Conservation (phyloP, 305 asterid species). For the Solanum hybrid region DNA sequence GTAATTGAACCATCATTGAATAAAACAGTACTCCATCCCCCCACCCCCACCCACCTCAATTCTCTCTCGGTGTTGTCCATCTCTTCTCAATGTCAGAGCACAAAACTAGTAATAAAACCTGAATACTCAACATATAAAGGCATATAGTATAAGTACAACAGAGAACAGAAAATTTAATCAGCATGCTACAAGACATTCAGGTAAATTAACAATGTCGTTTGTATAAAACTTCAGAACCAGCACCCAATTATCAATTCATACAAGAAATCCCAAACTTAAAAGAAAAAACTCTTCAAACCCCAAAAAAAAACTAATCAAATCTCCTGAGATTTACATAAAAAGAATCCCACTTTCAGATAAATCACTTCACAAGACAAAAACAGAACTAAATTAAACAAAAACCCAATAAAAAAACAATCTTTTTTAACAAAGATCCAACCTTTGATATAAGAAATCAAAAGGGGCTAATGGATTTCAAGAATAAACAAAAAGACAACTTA, state of each 20-base stretch:
- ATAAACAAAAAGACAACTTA: not conserved
- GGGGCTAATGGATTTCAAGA: not conserved
- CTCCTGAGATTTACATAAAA: not conserved
- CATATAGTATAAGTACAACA: not conserved
- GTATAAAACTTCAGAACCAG: not conserved
- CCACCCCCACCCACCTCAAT: not conserved
- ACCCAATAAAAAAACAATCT: not conserved
- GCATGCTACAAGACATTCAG: not conserved
- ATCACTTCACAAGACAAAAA: not conserved
- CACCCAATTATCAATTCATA: not conserved
- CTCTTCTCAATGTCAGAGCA: not conserved
- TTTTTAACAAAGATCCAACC: constrained; percentile 11
- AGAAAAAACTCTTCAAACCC: not conserved
- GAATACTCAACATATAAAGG: not conserved
- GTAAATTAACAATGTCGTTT: not conserved
- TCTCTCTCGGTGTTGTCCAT: not conserved
- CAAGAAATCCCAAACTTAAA: not conserved
- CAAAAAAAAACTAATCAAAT: not conserved
- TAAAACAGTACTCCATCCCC: not conserved
- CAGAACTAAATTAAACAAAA: not conserved
- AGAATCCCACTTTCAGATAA: not conserved
- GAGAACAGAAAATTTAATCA: not conserved
- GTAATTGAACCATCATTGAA: not conserved
- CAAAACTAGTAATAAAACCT: not conserved
- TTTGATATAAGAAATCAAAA: not conserved